Evolutionary conservation across 176 grass and related monocot species (phyloP), one percentile per base, ranked within the genome.

Genomic region (Eleusine coracana): DNA sequence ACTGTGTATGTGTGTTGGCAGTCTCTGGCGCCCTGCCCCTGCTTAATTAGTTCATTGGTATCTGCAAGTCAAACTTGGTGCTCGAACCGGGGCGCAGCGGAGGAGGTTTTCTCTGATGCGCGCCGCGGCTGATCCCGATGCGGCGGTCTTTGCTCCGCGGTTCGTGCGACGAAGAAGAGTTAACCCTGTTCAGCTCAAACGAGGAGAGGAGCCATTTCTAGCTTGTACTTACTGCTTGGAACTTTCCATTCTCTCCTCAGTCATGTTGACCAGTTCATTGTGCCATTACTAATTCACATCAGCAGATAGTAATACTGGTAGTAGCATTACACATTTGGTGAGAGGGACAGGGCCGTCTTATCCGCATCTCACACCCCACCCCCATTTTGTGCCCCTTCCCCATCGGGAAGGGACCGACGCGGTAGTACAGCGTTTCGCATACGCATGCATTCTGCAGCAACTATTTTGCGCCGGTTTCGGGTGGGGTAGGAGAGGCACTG

Each of bases 41-140:
- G 50, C 15, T 52, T 52, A 17, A 52, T 52, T 59, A 23, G 45
- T 6, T 63, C 65, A 60, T 85, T 62, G 82, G 76, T 81, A 71
- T 46, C 82, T 71, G 82, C 82, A 66, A 77, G 87, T 85, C 87
- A 77, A 81, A 52, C 63, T 25, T 63, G 72, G 52, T 80, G 87
- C 50, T 73, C 55, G 80, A 16, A 63, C 62, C 4, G 52, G 60
- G 28, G 76, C 59, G 76, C 76, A 28, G 34, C 27, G 70, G 17
- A 28, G 71, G 9, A 39, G 51, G 46, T 60, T 60, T 60, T 46
- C 31, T 25, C 49, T 59, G 15, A 51, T 36, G 49, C 62, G 72
- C n/a, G 29, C 38, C 62, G 72, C n/a, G 29, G 54, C 25, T 69
- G 77, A 89, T 80, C 87, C 82, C 82, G 82, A 89, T 80, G 87